Evolutionary conservation across 257 asterid genomes (phyloP), one percentile per base, ranked within the genome.

Genomic region (Avicennia marina): DNA sequence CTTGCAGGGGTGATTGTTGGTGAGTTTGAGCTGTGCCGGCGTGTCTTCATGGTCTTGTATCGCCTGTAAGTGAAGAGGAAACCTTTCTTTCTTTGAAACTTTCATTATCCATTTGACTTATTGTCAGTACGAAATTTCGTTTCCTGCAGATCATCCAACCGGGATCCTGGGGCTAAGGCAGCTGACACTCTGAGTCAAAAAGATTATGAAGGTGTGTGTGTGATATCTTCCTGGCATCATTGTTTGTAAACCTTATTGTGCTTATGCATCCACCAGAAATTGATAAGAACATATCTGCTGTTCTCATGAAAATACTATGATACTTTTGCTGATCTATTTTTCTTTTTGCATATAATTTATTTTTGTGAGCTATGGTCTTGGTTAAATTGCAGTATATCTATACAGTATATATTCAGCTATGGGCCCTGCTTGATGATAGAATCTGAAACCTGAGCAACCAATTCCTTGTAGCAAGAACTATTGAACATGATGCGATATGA

Each of bases 1-100:
- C 94, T 81, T 60, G 90, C 98, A 62, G 98, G 98, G 40, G 91
- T 86, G 55, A 66, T 93, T 54, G 81, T 86, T 52, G 96, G 95
- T 22, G 96, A 93, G 62, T 66, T 71, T 56, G 97, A 93, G 85
- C 85, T 93, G n/a, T 79, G 82, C 54, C 78, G 94, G 33, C 88
- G 96, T 46, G 87, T 86, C 77, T 93, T 93, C 74, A 78, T 93
- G 98, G 78, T 86, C 73, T 78, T 86, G 63, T 93, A 89, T 63
- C 95, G 97, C 66, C 55, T 86, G 98, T 93, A 74, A 80, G 97
- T 70, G 56, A 38, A 51, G 12, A 9, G 38, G 29, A 52, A 19
- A 27, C 40, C 52, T 22, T 38, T 58, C 13, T 22, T 51, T 66
- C 26, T n/a, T n/a, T n/a, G n/a, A n/a, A n/a, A n/a, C 11, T 20